phyloP scores from a whole-genome alignment of 306 rosid species.

The Lablab purpureus region DNA sequence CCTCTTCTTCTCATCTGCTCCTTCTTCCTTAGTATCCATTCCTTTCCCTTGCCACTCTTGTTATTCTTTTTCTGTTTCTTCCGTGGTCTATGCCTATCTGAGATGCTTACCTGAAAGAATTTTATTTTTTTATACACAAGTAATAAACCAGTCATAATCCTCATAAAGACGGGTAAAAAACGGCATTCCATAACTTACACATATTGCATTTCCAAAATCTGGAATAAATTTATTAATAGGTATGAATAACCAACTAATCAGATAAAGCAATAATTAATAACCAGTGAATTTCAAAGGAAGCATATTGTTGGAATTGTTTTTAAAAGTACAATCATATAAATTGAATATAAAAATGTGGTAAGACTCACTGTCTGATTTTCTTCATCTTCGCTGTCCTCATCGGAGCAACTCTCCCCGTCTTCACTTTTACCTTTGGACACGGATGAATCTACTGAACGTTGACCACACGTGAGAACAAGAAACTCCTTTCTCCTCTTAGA shows the following conservation, averaged over 20 bases:
- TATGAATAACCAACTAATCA: background rate
- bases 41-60: slow-evolving; percentile 74
- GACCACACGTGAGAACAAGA: slow-evolving; percentile 88
- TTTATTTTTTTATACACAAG: background rate
- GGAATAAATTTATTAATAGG: slow-evolving; percentile 11
- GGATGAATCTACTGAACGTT: slow-evolving; percentile 58
- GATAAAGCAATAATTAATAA: background rate
- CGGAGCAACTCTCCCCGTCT: slow-evolving; percentile 68
- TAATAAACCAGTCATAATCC: slow-evolving; percentile 11
- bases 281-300: background rate
- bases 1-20: slow-evolving; percentile 94
- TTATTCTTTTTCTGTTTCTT: slow-evolving; percentile 67
- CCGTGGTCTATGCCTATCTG: slow-evolving; percentile 82
- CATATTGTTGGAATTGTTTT: background rate
- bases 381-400: slow-evolving; percentile 71
- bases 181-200: background rate
- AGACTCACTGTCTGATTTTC: slow-evolving; percentile 73
- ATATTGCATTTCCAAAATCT: slow-evolving; percentile 32
- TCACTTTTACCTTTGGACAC: slow-evolving; percentile 61
- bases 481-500: slow-evolving; percentile 87
- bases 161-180: background rate
- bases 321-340: background rate
- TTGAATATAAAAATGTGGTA: background rate
- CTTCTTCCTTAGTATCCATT: slow-evolving; percentile 88
- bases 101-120: slow-evolving; percentile 62